Evolutionary conservation across 78 protist genomes (phyloP), one percentile per base, ranked within the genome.

Genomic region (Guillardia theta): DNA sequence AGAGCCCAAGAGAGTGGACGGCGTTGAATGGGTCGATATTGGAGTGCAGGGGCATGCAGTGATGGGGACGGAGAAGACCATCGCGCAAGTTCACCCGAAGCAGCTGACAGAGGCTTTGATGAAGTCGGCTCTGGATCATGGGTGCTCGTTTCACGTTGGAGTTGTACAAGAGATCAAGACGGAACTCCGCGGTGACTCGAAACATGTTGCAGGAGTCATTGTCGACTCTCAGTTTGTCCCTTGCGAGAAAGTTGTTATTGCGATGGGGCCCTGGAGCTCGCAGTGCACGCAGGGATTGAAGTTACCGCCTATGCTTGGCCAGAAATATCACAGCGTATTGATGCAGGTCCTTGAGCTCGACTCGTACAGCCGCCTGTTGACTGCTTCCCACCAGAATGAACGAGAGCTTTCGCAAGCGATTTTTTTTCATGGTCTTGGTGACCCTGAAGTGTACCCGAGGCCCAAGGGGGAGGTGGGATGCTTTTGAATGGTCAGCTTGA

Each of bases 381-480:
- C 58, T 50, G 58, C 58, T 50, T 24, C 70, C 27, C 39, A 58
- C 70, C 70, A 58, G 70, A 58, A 58, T 6, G 70, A 27, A 24
- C 43, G 45, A 19, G 15, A 41, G 87, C 87, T 76, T 24, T 30
- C 50, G 1, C 92, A 80, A 18, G 92, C 92, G 4, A 41, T 80
- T 37, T 80, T 80, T 37, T 80, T 80, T 21, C 92, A 80, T 12
- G 39, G 41, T 27, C 88, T 1, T 78, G 88, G n/a, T 92, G 88
- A 80, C 30, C 64, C 78, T 0, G 96, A 95, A 47, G 43, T 95
- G 37, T 95, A 95, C 70, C 96, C 96, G 45, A 47, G 96, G 8
- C 95, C 95, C 24, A 33, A 77, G 24, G 93, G 64, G 64, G 58
- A 44, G 92, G 70, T 58, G 70, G 70, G 70, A 30, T 58, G 21